Evolutionary conservation across 345 rosid genomes (phyloP).

Genomic region (Rubroshorea leprosula): DNA sequence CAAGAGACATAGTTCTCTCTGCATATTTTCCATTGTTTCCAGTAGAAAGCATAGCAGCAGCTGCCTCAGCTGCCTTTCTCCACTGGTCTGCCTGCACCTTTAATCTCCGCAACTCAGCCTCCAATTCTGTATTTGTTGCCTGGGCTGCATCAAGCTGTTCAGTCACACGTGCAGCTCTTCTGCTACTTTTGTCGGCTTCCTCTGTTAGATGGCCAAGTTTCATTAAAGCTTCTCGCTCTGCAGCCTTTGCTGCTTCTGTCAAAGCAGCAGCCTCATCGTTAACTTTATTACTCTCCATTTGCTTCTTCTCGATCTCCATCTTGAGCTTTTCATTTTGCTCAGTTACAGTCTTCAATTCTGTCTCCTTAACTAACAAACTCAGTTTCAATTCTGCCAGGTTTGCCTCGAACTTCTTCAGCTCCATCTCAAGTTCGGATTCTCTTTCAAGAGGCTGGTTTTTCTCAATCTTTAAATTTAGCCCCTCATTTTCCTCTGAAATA

Average conservation of each 20-base stretch:
- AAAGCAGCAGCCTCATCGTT: constrained; percentile 33
- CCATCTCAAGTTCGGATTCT: constrained; percentile 34
- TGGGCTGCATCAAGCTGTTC: constrained; percentile 80
- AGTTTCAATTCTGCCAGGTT: constrained; percentile 50
- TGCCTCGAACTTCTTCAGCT: constrained; percentile 51
- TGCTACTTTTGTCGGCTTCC: constrained; percentile 68
- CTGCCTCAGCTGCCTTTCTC: constrained; percentile 99
- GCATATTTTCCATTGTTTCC: constrained; percentile 64
- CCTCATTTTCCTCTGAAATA: constrained; percentile 40
- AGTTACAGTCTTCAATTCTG: constrained; percentile 37
- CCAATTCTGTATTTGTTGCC: constrained; percentile 65
- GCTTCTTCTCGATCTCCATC: constrained; percentile 42
- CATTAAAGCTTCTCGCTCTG: constrained; percentile 59
- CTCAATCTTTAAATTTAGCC: constrained; percentile 40
- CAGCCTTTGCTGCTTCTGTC: constrained; percentile 38
- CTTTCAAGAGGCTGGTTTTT: constrained; percentile 29
- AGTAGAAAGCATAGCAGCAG: constrained; percentile 73
- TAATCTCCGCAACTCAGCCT: constrained; percentile 77
- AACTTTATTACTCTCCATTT: constrained; percentile 42
- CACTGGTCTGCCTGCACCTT: constrained; percentile 97
- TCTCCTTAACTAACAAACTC: constrained; percentile 43
- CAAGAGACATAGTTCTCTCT: constrained; percentile 63
- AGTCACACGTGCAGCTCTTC: constrained; percentile 52
- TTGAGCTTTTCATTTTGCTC: constrained; percentile 54
- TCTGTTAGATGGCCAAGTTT: constrained; percentile 52